A percentile compares a stretch with the other conserved stretches of the same genome.
Conservation (phyloP, 345 rosid species). For the Rhodomyrtus tomentosa region DNA sequence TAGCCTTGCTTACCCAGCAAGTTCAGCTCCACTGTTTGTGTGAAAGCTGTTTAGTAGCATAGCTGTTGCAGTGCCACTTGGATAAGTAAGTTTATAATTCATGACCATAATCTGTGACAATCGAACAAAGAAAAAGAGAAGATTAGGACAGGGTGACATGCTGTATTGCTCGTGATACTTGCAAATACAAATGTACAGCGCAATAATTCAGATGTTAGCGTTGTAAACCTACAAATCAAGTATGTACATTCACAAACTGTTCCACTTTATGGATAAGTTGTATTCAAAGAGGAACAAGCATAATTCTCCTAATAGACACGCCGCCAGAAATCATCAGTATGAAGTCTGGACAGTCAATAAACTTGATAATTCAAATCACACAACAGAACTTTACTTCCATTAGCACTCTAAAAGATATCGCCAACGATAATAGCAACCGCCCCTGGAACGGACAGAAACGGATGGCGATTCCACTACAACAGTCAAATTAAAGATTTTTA, state of each 20-base stretch:
- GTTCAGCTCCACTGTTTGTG: constrained; percentile 81
- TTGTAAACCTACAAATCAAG: neutral
- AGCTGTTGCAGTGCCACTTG: constrained; percentile 94
- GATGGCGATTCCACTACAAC: neutral
- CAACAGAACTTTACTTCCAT: neutral
- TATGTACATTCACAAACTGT: neutral
- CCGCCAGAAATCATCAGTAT: neutral
- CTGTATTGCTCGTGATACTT: neutral
- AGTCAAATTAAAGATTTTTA: neutral
- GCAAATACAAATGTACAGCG: neutral
- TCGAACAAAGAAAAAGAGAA: neutral
- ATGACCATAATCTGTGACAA: constrained; percentile 63
- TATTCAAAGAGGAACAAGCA: constrained; percentile 37
- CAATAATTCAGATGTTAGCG: neutral
- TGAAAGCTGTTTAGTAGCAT: constrained; percentile 94
- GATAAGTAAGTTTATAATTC: constrained; percentile 92
- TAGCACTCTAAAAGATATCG: neutral
- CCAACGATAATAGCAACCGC: neutral
- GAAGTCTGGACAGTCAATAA: neutral
- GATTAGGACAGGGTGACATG: neutral
- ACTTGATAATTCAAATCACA: neutral
- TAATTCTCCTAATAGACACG: neutral
- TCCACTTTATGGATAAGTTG: neutral
- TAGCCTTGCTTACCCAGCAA: constrained; percentile 50
- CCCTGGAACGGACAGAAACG: neutral